Conservation (phyloP, 371 early-diverging fungal species). For the Blakeslea trispora region DNA sequence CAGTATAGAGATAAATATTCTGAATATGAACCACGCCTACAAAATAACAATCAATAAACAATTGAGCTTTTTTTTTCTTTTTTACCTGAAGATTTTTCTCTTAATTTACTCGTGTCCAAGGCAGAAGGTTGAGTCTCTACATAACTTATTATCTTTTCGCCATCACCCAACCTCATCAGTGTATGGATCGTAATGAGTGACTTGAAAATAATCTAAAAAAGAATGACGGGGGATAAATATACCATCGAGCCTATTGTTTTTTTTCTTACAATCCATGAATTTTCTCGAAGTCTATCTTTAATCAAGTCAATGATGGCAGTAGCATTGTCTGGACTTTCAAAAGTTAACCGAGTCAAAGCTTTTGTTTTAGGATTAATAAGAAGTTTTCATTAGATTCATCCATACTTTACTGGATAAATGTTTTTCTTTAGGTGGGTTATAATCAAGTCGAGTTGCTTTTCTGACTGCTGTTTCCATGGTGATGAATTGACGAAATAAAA, state of each 20-base stretch:
- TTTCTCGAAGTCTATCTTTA: slow-evolving; percentile 64
- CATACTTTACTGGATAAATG: slow-evolving; percentile 80
- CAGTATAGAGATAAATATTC: slow-evolving; percentile 81
- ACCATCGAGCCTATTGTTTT: not conserved
- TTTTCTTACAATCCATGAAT: slow-evolving; percentile 77
- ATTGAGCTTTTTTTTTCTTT: slow-evolving; percentile 2
- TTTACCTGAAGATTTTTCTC: slow-evolving; percentile 63
- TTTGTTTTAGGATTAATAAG: no score
- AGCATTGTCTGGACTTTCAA: slow-evolving; percentile 53
- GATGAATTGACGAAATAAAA: no score
- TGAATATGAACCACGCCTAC: slow-evolving; percentile 61
- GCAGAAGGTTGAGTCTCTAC: slow-evolving; percentile 61
- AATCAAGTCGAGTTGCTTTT: slow-evolving; percentile 79
- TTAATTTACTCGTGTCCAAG: slow-evolving; percentile 60
- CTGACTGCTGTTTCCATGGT: slow-evolving; percentile 75
- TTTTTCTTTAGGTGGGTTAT: slow-evolving; percentile 81
- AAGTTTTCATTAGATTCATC: no score
- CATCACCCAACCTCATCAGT: slow-evolving; percentile 80
- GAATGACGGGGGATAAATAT: no score
- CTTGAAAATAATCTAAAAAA: slow-evolving; percentile 94
- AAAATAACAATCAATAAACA: not conserved
- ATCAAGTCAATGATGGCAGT: slow-evolving; percentile 61
- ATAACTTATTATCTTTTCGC: slow-evolving; percentile 70
- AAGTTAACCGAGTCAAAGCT: slow-evolving; percentile 53
- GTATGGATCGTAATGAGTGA: slow-evolving; percentile 85